Base-by-base conservation (phyloP, 805 yeast genomes). In the Yueomyces sinensis region DNA sequence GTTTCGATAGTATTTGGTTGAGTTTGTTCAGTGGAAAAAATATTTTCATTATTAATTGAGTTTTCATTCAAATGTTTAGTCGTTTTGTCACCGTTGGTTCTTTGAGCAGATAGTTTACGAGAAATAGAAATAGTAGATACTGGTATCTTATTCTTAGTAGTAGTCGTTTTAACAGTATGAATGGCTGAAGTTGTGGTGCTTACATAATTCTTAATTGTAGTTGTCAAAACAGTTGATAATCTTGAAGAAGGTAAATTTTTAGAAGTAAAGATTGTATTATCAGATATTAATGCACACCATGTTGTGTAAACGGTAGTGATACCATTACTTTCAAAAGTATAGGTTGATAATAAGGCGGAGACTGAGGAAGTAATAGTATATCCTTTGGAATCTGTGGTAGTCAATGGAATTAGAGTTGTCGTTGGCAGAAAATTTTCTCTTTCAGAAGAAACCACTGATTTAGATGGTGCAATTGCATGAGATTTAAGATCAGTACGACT, bases 231-330 rank as follows among this genome's bases (percentile, higher is more conserved):
- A 13, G n/a, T 27, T 28, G 29, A 22, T 5, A 34, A 9, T 14
- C 4, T 29, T 11, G 30, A 19, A 13, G 29, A 24, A 25, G 28
- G 18, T 23, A 18, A 30, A 4, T 13, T 9, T 14, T 11, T 17
- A 9, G 19, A 11, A 9, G 28, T 19, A 22, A 17, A 15, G n/a
- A n/a, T n/a, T n/a, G n/a, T n/a, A n/a, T n/a, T n/a, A n/a, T n/a
- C n/a, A n/a, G n/a, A n/a, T 5, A 34, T 34, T 17, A 30, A 33
- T 24, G 39, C 45, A 29, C 41, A 43, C 37, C 36, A 35, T 9
- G 41, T 38, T 2, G 40, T 37, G 28, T 35, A 37, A 3, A 28
- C 36, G 4, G 43, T 45, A 17, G 30, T 31, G 9, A 40, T 32
- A 9, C 43, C 43, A 22, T 31, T 31, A 4, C 28, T 28, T 5